These are phyloP conservation scores for Polytrichum commune DNA, from an alignment of 225 moss, liverwort and hornwort species.

Conservation along the genomic window DNA sequence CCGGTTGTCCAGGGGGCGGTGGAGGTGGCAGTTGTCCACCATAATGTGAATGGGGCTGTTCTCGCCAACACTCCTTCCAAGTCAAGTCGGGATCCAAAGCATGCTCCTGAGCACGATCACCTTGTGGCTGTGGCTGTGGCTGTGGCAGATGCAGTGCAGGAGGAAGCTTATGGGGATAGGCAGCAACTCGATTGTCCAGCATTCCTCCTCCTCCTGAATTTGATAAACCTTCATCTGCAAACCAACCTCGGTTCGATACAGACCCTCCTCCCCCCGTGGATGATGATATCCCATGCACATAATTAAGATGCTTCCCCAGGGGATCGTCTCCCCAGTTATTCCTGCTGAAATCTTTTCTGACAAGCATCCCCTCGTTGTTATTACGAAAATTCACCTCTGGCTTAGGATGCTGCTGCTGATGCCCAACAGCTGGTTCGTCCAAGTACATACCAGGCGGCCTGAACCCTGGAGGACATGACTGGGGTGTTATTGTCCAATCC, in stretches of 20 bases:
- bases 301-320: constrained; percentile 1
- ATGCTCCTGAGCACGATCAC: constrained; percentile 1
- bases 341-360: not conserved
- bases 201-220: constrained; percentile 5
- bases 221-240: constrained; percentile 20
- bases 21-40: constrained; percentile 3
- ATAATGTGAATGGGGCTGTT: constrained; percentile 7
- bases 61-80: constrained; percentile 6
- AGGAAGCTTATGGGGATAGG: constrained; percentile 2
- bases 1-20: not conserved
- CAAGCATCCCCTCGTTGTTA: not conserved
- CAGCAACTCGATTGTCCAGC: not conserved
- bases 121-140: constrained; percentile 2
- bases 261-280: not conserved
- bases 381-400: constrained; percentile 4
- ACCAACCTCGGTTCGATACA: constrained; percentile 21
- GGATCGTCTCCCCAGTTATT: constrained; percentile 7
- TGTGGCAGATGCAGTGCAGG: not conserved
- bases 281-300: not conserved
- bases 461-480: constrained; percentile 21
- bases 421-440: not conserved
- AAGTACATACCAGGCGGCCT: constrained; percentile 13
- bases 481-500: constrained; percentile 8
- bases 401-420: constrained; percentile 1
- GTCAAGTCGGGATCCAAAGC: not conserved